Conservation (phyloP, 169 alveolate species). For the Eimeria falciformis region DNA sequence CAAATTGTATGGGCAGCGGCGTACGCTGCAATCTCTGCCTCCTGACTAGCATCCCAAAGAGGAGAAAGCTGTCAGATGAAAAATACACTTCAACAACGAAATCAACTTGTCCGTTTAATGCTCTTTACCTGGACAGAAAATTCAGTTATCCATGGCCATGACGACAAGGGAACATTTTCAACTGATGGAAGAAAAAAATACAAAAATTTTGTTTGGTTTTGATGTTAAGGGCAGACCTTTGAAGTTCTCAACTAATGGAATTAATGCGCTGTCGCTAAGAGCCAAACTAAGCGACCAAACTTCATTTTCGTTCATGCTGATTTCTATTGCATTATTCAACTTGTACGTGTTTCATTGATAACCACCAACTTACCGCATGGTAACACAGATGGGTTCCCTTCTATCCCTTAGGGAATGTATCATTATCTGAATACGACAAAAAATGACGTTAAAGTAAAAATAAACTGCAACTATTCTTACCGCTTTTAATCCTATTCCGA, state of each 20-base stretch:
- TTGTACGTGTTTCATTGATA: neutral
- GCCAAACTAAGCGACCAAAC: conserved; percentile 46
- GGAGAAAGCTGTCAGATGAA: conserved; percentile 28
- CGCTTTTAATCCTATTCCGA: conserved; percentile 78
- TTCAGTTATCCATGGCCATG: conserved; percentile 69
- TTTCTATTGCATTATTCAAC: neutral
- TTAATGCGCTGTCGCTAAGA: neutral
- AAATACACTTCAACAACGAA: no score
- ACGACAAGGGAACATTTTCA: neutral
- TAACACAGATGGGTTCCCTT: neutral
- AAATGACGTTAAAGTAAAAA: neutral
- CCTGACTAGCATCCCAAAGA: conserved; percentile 8
- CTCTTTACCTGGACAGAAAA: conserved; percentile 17
- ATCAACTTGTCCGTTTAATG: neutral
- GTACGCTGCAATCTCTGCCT: conserved; percentile 8
- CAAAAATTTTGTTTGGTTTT: neutral
- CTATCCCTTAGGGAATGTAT: conserved; percentile 22
- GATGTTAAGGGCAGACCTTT: neutral
- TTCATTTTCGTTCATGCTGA: conserved; percentile 49
- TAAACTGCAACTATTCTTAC: conserved; percentile 18
- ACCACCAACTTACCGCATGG: conserved; percentile 8
- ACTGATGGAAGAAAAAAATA: neutral
- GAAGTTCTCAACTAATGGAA: conserved; percentile 28
- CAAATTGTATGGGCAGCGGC: neutral
- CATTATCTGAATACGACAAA: neutral